Evolutionary conservation across 306 rosid species (phyloP), one percentile per base, ranked within the genome.

Genomic region (Parietaria judaica): DNA sequence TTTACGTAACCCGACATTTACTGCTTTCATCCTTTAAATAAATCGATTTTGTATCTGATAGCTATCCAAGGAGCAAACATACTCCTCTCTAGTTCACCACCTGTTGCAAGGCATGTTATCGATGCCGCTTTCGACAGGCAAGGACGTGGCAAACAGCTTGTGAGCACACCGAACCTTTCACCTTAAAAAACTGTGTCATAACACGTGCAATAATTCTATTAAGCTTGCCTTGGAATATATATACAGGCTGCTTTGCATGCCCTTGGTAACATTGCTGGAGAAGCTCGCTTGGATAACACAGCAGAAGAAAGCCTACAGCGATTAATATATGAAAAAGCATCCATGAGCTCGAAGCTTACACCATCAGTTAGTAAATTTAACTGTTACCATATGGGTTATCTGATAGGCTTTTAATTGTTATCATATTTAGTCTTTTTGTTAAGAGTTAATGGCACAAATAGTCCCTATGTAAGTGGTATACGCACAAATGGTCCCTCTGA

Each of bases 201-300:
- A 49, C 13, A n/a, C 14, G 4, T 49, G 15, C 14, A n/a, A 4
- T 49, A 45, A 46, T 64, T 16, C 14, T 70, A 36, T 70, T 38
- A 41, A 65, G 51, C 56, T 63, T 65, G 63, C 54, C 51, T 53
- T 70, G 67, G 63, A 23, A 54, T 72, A 64, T 57, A 54, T 72
- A 64, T 54, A 61, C 70, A 88, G 98, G 92, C 96, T 64, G 96
- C 96, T 71, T 36, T 86, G 80, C 96, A 92, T 77, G 88, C 94
- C 64, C 86, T 92, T 51, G 95, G 80, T 52, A 88, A 86, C 70
- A 88, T 92, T 54, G 72, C 78, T 0, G 98, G 98, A 53, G 96
- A 88, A 80, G 60, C 80, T 60, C 82, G 94, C 51, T 83, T 84
- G 51, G 70, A 70, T 68, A 79, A 79, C 63, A 82, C 77, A 70